These are phyloP conservation scores for Actinomortierella wolfii DNA, from an alignment of 371 early-diverging fungal species.

Conservation along the genomic window DNA sequence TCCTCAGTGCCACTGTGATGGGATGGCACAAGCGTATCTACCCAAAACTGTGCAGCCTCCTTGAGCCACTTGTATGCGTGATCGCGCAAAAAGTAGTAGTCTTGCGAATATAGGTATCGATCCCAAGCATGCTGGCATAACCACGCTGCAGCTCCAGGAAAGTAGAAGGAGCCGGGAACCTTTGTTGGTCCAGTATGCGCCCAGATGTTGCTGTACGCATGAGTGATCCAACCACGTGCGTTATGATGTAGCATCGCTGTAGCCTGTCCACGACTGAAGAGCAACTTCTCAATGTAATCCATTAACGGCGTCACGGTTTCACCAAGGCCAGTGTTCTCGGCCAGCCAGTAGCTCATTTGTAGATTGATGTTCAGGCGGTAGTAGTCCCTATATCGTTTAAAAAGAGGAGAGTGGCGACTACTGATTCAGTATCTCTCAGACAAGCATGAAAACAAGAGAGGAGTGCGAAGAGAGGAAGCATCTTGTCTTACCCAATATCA, in stretches of 20 bases:
- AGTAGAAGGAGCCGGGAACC: conserved; percentile 17
- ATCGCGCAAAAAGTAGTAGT: conserved; percentile 25
- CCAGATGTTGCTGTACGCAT: conserved; percentile 41
- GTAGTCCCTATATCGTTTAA: conserved; percentile 7
- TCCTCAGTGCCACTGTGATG: neutral
- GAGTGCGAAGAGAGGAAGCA: neutral
- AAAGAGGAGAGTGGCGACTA: neutral
- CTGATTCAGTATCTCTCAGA: neutral
- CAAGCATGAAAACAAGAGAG: neutral
- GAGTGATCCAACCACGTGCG: conserved; percentile 33
- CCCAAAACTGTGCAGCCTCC: conserved; percentile 39
- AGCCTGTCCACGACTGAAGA: conserved; percentile 29
- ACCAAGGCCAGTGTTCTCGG: conserved; percentile 32
- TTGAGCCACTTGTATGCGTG: conserved; percentile 44
- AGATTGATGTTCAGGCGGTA: conserved; percentile 40
- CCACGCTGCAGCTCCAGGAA: conserved; percentile 40
- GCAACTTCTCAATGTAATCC: conserved; percentile 36
- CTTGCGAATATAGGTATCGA: conserved; percentile 36
- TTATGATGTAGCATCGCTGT: conserved; percentile 23
- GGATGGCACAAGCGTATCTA: conserved; percentile 21
- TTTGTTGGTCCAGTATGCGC: conserved; percentile 41
- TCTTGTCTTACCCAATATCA: conserved; percentile 13
- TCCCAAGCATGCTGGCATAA: conserved; percentile 45
- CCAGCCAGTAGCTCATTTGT: conserved; percentile 46
- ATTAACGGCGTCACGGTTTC: conserved; percentile 36